Conservation (phyloP, 2,329 filamentous ascomycete species). For the Pestalotiopsis sp. region DNA sequence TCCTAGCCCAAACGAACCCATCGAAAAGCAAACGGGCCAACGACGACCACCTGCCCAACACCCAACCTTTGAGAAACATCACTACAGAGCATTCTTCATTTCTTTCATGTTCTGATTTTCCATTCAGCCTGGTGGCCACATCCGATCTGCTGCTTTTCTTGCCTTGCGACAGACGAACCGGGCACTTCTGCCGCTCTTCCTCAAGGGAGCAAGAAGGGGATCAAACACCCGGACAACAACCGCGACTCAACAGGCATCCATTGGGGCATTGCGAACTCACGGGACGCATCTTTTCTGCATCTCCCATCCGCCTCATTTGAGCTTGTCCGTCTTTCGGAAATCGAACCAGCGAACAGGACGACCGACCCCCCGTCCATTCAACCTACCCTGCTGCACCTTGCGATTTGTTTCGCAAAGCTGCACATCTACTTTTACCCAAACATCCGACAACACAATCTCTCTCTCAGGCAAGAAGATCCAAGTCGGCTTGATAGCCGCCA, state of each 20-base stretch:
- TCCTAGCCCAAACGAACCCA: not conserved
- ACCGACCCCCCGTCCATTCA: not conserved
- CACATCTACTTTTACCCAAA: not conserved
- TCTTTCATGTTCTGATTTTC: not conserved
- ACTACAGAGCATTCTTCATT: not conserved
- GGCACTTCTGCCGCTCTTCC: not conserved
- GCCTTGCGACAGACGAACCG: not conserved
- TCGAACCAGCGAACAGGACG: not conserved
- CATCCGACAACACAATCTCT: not conserved
- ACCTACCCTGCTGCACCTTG: not conserved
- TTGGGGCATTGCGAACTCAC: not conserved
- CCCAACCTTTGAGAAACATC: not conserved
- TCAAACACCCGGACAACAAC: not conserved
- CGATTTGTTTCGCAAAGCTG: not conserved
- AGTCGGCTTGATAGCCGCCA: constrained; percentile 8
- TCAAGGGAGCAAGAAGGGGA: not conserved
- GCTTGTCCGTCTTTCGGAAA: not conserved
- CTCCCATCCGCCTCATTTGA: not conserved
- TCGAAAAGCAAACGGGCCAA: not conserved
- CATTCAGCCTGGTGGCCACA: not conserved
- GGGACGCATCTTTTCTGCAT: not conserved
- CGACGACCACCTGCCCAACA: not conserved
- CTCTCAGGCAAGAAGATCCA: not conserved
- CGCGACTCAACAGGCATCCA: not conserved
- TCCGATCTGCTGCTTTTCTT: not conserved